These are phyloP conservation scores for Chrysopogon serrulatus DNA, from an alignment of 176 grass and related monocot genomes.

Conservation along the genomic window DNA sequence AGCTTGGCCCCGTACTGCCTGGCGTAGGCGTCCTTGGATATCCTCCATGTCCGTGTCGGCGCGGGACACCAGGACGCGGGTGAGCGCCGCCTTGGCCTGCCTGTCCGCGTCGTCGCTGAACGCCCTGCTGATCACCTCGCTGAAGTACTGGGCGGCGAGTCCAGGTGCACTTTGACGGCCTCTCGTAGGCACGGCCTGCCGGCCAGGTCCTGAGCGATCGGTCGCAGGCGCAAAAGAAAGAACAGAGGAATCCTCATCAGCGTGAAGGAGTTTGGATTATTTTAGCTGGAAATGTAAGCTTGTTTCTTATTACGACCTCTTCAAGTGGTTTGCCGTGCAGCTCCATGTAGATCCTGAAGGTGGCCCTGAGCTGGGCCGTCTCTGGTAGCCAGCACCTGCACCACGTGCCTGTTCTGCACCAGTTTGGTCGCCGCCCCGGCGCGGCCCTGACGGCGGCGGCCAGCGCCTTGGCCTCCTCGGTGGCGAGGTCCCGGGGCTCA, in stretches of 20 bases:
- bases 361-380: conserved; percentile 60
- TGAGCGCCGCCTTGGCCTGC: conserved; percentile 57
- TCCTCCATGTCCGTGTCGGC: conserved; percentile 65
- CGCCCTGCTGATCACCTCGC: conserved; percentile 50
- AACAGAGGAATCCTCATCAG: not conserved
- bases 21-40: conserved; percentile 62
- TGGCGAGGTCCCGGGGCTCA: conserved; percentile 53
- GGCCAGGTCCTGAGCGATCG: conserved; percentile 45
- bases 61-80: conserved; percentile 59
- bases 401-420: conserved; percentile 39
- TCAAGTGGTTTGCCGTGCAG: conserved; percentile 51
- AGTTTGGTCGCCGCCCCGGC: not conserved
- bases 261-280: not conserved
- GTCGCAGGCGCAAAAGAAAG: not conserved
- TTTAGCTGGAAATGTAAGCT: no score
- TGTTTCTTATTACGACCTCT: conserved; percentile 16
- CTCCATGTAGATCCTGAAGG: conserved; percentile 65
- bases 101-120: conserved; percentile 59
- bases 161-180: conserved; percentile 68
- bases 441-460: conserved; percentile 21
- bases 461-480: conserved; percentile 60
- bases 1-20: conserved; percentile 50
- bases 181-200: conserved; percentile 51
- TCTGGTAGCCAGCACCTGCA: conserved; percentile 62
- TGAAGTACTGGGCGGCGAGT: conserved; percentile 60